Evolutionary conservation across 2,329 filamentous ascomycete genomes (phyloP).

Genomic region (Pseudocercospora crystallina): DNA sequence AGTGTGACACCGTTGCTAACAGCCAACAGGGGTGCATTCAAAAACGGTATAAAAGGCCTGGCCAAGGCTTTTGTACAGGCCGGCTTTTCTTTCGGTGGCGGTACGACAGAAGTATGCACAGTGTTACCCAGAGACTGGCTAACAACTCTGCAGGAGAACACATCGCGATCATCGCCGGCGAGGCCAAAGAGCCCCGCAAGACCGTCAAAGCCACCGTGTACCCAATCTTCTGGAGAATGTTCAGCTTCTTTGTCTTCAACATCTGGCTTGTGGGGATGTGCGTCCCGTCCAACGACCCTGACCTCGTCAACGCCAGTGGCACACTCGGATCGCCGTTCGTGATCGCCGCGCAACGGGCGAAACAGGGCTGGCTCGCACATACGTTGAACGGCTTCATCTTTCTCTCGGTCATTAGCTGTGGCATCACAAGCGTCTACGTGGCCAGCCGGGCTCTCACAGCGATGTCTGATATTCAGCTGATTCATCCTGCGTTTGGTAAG

Average conservation of each 20-base stretch:
- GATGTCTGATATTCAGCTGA: conserved; percentile 32
- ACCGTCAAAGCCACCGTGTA: conserved; percentile 35
- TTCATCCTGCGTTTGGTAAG: conserved; percentile 26
- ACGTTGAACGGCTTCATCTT: conserved; percentile 39
- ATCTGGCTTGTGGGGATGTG: conserved; percentile 41
- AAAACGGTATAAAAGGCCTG: conserved; percentile 36
- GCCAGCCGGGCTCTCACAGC: conserved; percentile 37
- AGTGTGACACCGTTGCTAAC: background rate
- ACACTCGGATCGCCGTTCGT: conserved; percentile 37
- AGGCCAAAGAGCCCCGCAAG: conserved; percentile 31
- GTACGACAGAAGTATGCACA: background rate
- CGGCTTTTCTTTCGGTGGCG: conserved; percentile 33
- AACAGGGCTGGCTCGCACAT: conserved; percentile 35
- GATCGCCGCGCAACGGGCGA: conserved; percentile 31
- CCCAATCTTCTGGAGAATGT: conserved; percentile 37
- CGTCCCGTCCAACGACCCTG: conserved; percentile 32
- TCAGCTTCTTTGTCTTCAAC: conserved; percentile 36
- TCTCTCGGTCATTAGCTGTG: conserved; percentile 37
- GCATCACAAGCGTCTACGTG: conserved; percentile 37
- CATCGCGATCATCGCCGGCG: conserved; percentile 37
- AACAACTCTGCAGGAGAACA: conserved; percentile 2
- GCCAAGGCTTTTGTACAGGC: conserved; percentile 39
- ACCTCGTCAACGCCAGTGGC: conserved; percentile 32
- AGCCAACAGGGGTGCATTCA: conserved; percentile 11
- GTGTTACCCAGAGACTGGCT: background rate